phyloP scores from a whole-genome alignment of 306 rosid species.

The Prunus salicina region DNA sequence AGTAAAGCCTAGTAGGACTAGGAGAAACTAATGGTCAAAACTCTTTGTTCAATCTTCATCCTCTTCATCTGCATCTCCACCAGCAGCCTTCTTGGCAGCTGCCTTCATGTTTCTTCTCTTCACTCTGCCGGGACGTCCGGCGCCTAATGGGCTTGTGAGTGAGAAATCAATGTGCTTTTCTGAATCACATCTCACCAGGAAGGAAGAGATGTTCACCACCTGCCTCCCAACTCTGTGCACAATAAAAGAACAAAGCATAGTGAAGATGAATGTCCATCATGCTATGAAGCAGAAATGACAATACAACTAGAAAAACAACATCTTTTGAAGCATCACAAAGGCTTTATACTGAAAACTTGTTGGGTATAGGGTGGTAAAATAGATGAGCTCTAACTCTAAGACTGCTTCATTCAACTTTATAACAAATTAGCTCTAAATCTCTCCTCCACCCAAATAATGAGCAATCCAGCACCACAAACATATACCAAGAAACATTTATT shows the following conservation, averaged over 20 bases:
- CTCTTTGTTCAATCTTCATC: constrained; percentile 51
- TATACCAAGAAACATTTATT: neutral
- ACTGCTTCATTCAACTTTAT: neutral
- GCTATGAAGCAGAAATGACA: neutral
- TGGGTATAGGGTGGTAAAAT: neutral
- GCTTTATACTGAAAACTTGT: neutral
- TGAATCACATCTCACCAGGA: constrained; percentile 66
- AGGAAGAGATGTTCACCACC: constrained; percentile 68
- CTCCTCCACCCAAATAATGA: neutral
- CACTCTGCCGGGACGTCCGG: constrained; percentile 67
- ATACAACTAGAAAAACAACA: neutral
- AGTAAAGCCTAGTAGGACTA: neutral
- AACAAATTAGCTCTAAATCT: neutral
- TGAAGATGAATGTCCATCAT: neutral
- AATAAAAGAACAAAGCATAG: neutral
- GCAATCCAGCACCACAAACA: neutral
- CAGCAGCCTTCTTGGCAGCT: constrained; percentile 73
- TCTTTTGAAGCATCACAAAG: neutral
- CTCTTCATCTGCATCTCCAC: constrained; percentile 70
- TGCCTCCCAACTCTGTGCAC: constrained; percentile 67
- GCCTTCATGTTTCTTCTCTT: constrained; percentile 59
- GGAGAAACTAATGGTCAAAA: constrained; percentile 8
- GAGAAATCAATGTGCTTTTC: constrained; percentile 77
- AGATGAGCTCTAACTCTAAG: neutral
- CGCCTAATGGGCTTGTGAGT: constrained; percentile 67